Evolutionary conservation across 2,329 filamentous ascomycete species (phyloP), one percentile per base, ranked within the genome.

Genomic region (Neopestalotiopsis clavispora): DNA sequence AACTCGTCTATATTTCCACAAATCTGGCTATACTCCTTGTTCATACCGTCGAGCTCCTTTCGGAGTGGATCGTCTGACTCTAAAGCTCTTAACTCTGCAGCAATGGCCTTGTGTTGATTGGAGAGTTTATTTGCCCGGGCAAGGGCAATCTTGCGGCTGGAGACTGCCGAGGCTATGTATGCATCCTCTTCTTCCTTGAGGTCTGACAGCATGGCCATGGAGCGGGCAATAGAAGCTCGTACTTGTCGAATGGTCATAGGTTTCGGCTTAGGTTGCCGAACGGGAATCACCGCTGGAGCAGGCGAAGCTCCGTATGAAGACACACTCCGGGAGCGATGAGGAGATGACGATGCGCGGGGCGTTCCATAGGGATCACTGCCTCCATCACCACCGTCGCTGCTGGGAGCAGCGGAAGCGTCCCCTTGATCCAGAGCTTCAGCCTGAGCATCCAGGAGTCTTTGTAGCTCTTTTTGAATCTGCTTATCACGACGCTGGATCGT

Each of bases 111-210:
- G 69, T 84, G 83, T 65, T 89, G 83, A 1, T 83, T 83, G 1
- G 83, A 77, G 63, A 91, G 81, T 73, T 78, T 82, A 7, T 87
- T 84, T 4, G 93, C 83, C 72, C 87, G 87, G 1, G 84, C 80
- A 0, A 94, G 80, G 0, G 89, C 89, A 3, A 83, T 80, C 69
- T 88, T 86, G 14, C 91, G 84, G 67, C 87, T 82, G 3, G 82
- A 80, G 45, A 92, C 77, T 2, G 91, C 88, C 1, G 83, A 80
- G 3, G 86, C 84, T 1, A 94, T 80, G 30, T 89, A 82, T 0
- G 84, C 83, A n/a, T 90, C 83, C 79, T 94, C 91, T 68, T 94
- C 91, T 3, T 83, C 82, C 76, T 94, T 94, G 32, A 95, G 80
- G 9, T 86, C 85, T 0, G 88, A 88, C 4, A 95, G 81, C 66